phyloP scores from a whole-genome alignment of 2,329 filamentous ascomycete species.

The Xylaria arbuscula region DNA sequence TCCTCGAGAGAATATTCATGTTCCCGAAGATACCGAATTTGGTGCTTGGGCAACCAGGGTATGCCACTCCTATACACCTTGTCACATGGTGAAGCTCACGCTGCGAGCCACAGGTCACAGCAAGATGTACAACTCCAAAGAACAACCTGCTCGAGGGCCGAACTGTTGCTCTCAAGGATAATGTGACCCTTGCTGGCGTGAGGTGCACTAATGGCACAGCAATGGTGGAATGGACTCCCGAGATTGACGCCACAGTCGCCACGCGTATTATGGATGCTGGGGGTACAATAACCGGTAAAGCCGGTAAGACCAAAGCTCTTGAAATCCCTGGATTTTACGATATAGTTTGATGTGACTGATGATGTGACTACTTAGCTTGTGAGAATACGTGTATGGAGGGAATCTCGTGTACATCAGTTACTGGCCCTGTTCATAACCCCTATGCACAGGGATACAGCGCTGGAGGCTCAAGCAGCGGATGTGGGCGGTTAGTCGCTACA shows the following conservation, averaged over 20 bases:
- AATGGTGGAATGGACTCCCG: conserved; percentile 53
- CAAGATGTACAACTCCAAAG: conserved; percentile 40
- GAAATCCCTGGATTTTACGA: background rate
- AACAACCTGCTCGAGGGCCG: conserved; percentile 52
- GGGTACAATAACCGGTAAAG: conserved; percentile 56
- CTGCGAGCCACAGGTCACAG: conserved; percentile 37
- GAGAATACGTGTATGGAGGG: conserved; percentile 59
- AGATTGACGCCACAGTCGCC: conserved; percentile 59
- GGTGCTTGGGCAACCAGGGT: conserved; percentile 47
- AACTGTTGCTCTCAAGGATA: conserved; percentile 60
- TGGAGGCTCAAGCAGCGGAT: conserved; percentile 58
- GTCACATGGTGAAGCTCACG: background rate
- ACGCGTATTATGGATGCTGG: conserved; percentile 55
- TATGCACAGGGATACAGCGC: conserved; percentile 57
- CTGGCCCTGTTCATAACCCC: conserved; percentile 60
- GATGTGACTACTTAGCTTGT: conserved; percentile 50
- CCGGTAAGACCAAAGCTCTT: conserved; percentile 35
- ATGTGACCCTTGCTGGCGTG: conserved; percentile 58
- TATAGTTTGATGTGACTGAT: background rate
- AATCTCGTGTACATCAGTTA: conserved; percentile 56
- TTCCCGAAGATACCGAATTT: conserved; percentile 42
- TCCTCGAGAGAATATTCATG: conserved; percentile 44
- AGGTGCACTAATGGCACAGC: conserved; percentile 57
- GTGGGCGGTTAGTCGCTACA: conserved; percentile 57
- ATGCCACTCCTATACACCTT: background rate